A percentile compares a stretch with the other conserved stretches of the same genome.
phyloP scores from a whole-genome alignment of 2,329 filamentous ascomycete species.

The Colletotrichum liriopes region DNA sequence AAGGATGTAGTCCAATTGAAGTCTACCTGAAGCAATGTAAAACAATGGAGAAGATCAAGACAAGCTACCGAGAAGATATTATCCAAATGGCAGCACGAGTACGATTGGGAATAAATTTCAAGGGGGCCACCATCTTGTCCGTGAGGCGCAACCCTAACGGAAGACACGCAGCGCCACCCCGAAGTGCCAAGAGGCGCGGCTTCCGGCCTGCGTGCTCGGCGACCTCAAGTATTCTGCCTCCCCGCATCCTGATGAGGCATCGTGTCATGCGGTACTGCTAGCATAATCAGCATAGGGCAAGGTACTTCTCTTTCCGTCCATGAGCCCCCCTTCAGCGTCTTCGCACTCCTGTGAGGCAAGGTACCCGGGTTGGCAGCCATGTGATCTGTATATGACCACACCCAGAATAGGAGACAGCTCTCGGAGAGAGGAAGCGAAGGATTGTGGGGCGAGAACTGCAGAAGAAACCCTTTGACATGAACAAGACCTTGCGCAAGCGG shows the following conservation, averaged over 20 bases:
- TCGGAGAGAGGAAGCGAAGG: not conserved
- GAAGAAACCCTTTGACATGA: not conserved
- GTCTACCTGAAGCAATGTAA: too few relatives aligned
- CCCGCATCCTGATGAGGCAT: not conserved
- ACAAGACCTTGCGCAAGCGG: not conserved
- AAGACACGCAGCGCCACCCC: slow-evolving; percentile 14
- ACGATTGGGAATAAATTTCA: too few relatives aligned
- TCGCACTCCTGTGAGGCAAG: slow-evolving; percentile 4
- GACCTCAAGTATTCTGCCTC: not conserved
- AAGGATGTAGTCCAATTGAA: not conserved
- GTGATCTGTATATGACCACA: not conserved
- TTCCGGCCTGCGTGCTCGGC: slow-evolving; percentile 1
- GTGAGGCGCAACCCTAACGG: not conserved
- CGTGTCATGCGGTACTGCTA: slow-evolving; percentile 7
- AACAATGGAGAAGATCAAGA: not conserved
- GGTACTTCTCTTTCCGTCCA: too few relatives aligned
- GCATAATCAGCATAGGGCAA: not conserved
- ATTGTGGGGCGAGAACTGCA: not conserved
- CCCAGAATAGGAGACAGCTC: not conserved
- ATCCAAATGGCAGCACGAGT: not conserved
- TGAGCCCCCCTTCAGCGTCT: not conserved
- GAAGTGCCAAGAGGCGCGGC: slow-evolving; percentile 4
- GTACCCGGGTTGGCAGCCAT: not conserved
- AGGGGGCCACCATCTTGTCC: not conserved
- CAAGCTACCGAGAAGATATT: not conserved